Base-by-base conservation (phyloP, 768 basidiomycete genomes). In the Ramaria sp. region DNA sequence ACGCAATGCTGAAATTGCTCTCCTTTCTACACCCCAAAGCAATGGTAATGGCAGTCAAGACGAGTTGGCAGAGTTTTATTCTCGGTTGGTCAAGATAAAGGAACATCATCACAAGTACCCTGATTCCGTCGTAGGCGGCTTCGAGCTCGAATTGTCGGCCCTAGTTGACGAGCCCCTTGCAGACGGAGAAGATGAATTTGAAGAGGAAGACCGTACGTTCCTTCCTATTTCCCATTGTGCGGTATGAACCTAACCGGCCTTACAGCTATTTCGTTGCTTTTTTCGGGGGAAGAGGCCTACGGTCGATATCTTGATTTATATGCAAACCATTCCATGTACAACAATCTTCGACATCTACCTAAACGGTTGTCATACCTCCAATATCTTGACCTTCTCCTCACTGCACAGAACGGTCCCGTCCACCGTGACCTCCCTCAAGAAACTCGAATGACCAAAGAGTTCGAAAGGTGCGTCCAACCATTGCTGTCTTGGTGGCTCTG, bases 71-170 rank as follows among this genome's bases (percentile, higher is more conserved):
- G 91, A 95, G 71, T 99, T 99, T 75, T 98, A 99, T 74, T 76
- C 85, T 70, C 86, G 96, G 75, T 84, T 98, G 77, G 85, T 83
- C 67, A 92, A 89, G 80, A 84, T 98, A 71, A 91, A 94, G 74
- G 92, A 94, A 68, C 91, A 95, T 80, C 85, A 98, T 78, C 80
- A 79, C 73, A 91, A 91, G 77, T 93, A 97, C 78, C 93, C 93
- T 74, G 88, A 94, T 74, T 76, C 87, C 72, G 78, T 80, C 66
- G 76, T 84, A 77, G 85, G 81, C 66, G 78, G 85, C 59, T 86
- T 95, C 71, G 84, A 91, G 70, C 75, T 83, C 61, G 92, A 95
- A 72, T 78, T 96, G 62, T 83, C 84, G 48, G 78, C 81, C 66
- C 79, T 91, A 63, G 75, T 91, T 61, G 88, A 92, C 62, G 88